Evolutionary conservation across 208 protist genomes (phyloP).

Genomic region (Trypanosoma platydactyli): DNA sequence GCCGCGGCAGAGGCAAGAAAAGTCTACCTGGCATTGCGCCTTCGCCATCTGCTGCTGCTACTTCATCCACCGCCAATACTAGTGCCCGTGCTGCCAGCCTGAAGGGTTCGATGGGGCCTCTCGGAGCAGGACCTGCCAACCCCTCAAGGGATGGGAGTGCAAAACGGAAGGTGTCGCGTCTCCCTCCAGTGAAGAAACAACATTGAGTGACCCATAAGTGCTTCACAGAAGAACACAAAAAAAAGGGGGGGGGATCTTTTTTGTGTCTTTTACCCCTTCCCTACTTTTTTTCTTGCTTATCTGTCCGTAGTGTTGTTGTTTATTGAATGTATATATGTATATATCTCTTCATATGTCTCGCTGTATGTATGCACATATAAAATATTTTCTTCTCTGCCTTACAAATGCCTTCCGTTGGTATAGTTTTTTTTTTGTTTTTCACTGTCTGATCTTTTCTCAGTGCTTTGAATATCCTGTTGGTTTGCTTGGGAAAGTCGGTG

Average conservation of each 20-base stretch:
- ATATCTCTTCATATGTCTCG: not conserved
- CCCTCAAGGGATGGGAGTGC: not conserved
- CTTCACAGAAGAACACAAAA: not conserved
- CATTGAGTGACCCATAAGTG: not conserved
- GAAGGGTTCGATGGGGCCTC: not conserved
- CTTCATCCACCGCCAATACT: not conserved
- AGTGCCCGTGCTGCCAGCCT: not conserved
- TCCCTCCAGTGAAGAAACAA: slow-evolving; percentile 15
- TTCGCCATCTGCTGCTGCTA: not conserved
- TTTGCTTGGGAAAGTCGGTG: no score
- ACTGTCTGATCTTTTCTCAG: no score
- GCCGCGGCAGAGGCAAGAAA: not conserved
- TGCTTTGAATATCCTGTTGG: no score
- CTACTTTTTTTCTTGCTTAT: no score
- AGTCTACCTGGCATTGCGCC: not conserved
- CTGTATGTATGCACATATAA: not conserved
- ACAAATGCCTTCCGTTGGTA: not conserved
- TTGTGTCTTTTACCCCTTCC: not conserved
- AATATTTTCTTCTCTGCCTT: not conserved
- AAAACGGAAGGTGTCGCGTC: not conserved
- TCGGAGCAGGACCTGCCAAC: not conserved
- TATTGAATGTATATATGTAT: slow-evolving; percentile 4
- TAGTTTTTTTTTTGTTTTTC: not conserved
- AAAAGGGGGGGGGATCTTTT: not conserved
- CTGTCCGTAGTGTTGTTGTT: not conserved